Evolutionary conservation across 768 basidiomycete genomes (phyloP).

Genomic region (Mycena haematopus): DNA sequence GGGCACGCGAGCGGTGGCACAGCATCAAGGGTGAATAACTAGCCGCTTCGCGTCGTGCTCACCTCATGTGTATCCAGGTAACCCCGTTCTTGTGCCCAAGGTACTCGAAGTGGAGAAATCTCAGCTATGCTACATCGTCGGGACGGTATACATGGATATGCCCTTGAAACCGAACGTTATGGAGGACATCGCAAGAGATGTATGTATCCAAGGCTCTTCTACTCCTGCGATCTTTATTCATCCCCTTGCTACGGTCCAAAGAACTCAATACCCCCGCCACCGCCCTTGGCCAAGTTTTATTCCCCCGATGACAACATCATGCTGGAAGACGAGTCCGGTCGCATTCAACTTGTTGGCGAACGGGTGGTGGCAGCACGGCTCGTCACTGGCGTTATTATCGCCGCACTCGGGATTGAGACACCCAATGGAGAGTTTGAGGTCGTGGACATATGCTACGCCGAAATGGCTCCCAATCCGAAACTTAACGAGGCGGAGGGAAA

Average conservation of each 20-base stretch:
- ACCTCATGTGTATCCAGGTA: conserved; percentile 48
- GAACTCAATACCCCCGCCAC: conserved; percentile 90
- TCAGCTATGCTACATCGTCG: conserved; percentile 87
- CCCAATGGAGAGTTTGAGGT: conserved; percentile 92
- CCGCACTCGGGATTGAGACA: conserved; percentile 90
- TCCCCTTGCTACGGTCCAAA: conserved; percentile 39
- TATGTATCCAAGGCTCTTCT: conserved; percentile 46
- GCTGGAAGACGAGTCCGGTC: conserved; percentile 96
- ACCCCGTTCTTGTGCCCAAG: conserved; percentile 73
- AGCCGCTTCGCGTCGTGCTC: background rate
- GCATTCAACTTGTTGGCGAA: conserved; percentile 86
- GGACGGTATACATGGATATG: conserved; percentile 99
- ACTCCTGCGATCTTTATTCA: conserved; percentile 13
- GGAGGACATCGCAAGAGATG: conserved; percentile 92
- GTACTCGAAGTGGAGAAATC: conserved; percentile 89
- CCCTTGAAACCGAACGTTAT: conserved; percentile 98
- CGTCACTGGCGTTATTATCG: conserved; percentile 92
- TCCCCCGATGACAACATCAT: conserved; percentile 82
- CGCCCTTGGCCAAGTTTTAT: conserved; percentile 74
- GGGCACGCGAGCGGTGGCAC: conserved; percentile 49
- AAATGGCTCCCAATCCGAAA: conserved; percentile 70
- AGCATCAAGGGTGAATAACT: conserved; percentile 44
- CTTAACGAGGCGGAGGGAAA: conserved; percentile 38
- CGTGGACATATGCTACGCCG: conserved; percentile 85
- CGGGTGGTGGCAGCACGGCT: conserved; percentile 63